Evolutionary conservation across 192 early-diverging fungal species (phyloP).

Genomic region (Rhizoclosmatium sp.): DNA sequence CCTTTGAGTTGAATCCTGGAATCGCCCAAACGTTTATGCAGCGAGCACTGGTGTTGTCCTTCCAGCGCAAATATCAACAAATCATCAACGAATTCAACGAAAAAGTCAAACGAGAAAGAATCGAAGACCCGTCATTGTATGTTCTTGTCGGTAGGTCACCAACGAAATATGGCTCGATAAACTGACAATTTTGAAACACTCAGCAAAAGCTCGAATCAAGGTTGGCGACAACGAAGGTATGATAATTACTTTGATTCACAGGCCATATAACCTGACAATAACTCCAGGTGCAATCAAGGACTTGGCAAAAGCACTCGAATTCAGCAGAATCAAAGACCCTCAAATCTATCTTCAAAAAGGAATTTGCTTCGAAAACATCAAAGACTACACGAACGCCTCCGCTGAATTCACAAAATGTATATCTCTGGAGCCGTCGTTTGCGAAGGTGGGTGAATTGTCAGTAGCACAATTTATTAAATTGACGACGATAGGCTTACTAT

Average conservation of each 20-base stretch:
- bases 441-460: constrained; percentile 41
- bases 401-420: constrained; percentile 57
- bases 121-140: constrained; percentile 55
- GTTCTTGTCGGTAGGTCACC: constrained; percentile 39
- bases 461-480: neutral
- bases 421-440: constrained; percentile 45
- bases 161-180: too few species aligned
- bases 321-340: constrained; percentile 53
- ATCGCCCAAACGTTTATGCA: constrained; percentile 67
- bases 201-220: constrained; percentile 58
- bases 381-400: constrained; percentile 51
- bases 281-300: constrained; percentile 56
- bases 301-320: constrained; percentile 48
- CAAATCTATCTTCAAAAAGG: constrained; percentile 64
- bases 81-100: constrained; percentile 62
- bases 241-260: neutral
- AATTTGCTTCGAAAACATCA: constrained; percentile 60
- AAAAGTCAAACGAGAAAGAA: constrained; percentile 42
- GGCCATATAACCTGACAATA: neutral
- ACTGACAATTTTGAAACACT: too few species aligned
- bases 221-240: constrained; percentile 55
- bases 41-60: constrained; percentile 59
- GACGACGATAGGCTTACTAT: constrained; percentile 49
- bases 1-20: constrained; percentile 63
- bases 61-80: constrained; percentile 62